Conservation (phyloP, 306 rosid genomes). For the Dryas octopetala region DNA sequence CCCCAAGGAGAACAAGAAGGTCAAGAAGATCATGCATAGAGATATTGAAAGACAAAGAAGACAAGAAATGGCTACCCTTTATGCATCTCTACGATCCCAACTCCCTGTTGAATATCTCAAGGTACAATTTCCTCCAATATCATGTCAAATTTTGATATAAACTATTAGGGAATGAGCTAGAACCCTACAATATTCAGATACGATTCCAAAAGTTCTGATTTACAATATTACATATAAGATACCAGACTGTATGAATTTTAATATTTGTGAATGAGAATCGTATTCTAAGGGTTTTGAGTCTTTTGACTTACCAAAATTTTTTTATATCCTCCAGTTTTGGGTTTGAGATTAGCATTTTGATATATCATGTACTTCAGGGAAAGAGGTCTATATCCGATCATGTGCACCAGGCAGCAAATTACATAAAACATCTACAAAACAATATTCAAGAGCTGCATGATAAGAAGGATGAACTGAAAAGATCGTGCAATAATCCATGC, state of each 20-base stretch:
- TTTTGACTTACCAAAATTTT: too few relatives aligned
- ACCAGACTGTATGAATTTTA: too few relatives aligned
- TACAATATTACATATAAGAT: too few relatives aligned
- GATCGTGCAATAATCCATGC: neutral
- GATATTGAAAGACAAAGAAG: conserved; percentile 50
- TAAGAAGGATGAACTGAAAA: conserved; percentile 39
- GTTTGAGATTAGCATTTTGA: neutral
- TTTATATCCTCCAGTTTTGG: neutral
- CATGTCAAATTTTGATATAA: neutral
- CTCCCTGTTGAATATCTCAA: conserved; percentile 40
- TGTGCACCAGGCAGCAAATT: conserved; percentile 37
- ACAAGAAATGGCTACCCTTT: conserved; percentile 47
- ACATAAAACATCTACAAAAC: conserved; percentile 34
- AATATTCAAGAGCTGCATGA: conserved; percentile 26
- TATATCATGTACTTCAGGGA: conserved; percentile 30
- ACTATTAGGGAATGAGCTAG: neutral
- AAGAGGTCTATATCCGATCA: conserved; percentile 53
- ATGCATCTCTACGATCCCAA: conserved; percentile 33
- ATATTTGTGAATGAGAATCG: too few relatives aligned
- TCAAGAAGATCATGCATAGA: conserved; percentile 41
- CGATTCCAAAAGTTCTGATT: too few relatives aligned
- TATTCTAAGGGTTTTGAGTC: too few relatives aligned
- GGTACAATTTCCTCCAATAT: conserved; percentile 22
- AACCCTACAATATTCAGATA: too few relatives aligned
- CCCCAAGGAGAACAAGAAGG: conserved; percentile 23